phyloP scores from a whole-genome alignment of 306 rosid genomes.

The Comarum palustre region DNA sequence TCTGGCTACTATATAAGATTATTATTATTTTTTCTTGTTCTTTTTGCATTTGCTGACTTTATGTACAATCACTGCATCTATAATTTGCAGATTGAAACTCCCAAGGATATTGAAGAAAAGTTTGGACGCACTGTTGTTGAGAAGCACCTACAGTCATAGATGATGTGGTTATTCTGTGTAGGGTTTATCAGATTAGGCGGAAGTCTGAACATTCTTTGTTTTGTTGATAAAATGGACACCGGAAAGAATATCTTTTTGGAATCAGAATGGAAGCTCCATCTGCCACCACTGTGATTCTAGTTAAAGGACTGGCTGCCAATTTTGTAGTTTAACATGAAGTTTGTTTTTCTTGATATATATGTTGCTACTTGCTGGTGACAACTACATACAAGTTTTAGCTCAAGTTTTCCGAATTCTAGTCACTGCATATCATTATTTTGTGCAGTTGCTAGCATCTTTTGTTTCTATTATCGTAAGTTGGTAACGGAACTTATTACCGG shows the following conservation, averaged over 20 bases:
- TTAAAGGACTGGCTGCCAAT: neutral
- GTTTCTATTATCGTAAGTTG: too few relatives aligned
- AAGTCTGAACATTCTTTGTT: neutral
- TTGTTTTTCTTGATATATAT: neutral
- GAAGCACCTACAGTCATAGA: slow-evolving; percentile 66
- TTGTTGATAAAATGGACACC: neutral
- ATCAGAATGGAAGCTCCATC: neutral
- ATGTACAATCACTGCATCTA: slow-evolving; percentile 16
- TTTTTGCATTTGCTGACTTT: neutral
- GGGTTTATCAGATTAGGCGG: neutral
- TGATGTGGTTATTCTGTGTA: neutral
- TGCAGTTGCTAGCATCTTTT: too few relatives aligned
- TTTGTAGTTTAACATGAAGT: neutral
- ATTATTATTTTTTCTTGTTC: too few relatives aligned
- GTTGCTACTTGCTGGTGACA: too few relatives aligned
- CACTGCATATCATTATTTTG: too few relatives aligned
- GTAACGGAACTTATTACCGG: too few relatives aligned
- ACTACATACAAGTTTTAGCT: too few relatives aligned
- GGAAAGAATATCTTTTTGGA: neutral
- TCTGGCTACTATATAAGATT: neutral
- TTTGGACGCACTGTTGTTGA: slow-evolving; percentile 88
- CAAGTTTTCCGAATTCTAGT: too few relatives aligned
- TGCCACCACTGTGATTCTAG: neutral
- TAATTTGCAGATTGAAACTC: slow-evolving; percentile 71
- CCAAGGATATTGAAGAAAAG: slow-evolving; percentile 85